These are phyloP conservation scores for Lichenothelia convexa DNA, from an alignment of 495 filamentous ascomycete genomes.

Conservation along the genomic window DNA sequence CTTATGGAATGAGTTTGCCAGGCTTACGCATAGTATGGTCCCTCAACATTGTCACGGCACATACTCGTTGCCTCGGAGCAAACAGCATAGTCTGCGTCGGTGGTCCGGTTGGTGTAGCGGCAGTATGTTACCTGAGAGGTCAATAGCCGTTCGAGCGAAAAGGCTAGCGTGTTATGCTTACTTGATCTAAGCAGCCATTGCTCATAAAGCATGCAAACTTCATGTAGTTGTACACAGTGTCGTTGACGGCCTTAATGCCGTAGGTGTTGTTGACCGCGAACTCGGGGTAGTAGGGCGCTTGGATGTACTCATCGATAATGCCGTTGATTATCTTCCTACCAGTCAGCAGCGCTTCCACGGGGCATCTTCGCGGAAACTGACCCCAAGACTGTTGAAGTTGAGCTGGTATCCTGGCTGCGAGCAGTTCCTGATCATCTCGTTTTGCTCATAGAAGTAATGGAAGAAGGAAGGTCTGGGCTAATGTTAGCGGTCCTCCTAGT, in stretches of 20 bases:
- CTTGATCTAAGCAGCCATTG: conserved; percentile 12
- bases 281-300: conserved; percentile 44
- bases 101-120: conserved; percentile 17
- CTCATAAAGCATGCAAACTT: conserved; percentile 30
- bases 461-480: conserved; percentile 28
- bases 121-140: conserved; percentile 24
- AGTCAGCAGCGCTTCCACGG: neutral
- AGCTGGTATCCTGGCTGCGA: conserved; percentile 31
- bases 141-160: no score
- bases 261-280: conserved; percentile 66
- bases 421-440: conserved; percentile 30
- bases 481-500: neutral
- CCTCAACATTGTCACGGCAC: conserved; percentile 27
- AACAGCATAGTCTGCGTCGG: conserved; percentile 19
- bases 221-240: conserved; percentile 29
- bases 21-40: conserved; percentile 27
- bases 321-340: conserved; percentile 34
- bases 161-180: neutral
- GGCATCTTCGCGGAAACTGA: neutral
- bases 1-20: no score
- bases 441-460: conserved; percentile 42
- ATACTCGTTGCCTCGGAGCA: conserved; percentile 24
- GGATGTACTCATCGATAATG: conserved; percentile 55
- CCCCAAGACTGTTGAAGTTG: conserved; percentile 29
- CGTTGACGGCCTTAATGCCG: conserved; percentile 43